Conservation (phyloP, 2,329 filamentous ascomycete species). For the Hymenoscyphus infarciens region DNA sequence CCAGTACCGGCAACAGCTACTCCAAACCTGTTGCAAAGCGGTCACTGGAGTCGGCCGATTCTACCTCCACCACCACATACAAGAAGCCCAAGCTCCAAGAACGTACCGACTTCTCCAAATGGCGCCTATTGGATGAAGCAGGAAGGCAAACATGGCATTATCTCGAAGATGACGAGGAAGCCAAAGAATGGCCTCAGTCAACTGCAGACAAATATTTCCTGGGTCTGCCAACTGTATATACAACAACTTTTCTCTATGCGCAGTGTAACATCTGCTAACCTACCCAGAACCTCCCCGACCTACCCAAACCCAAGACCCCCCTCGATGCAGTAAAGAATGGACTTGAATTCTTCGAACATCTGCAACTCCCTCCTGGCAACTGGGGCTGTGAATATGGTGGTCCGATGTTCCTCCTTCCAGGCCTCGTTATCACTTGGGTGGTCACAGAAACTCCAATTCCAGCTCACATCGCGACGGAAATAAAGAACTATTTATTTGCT, state of each 20-base stretch:
- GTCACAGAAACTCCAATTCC: constrained; percentile 85
- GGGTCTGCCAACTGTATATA: constrained; percentile 68
- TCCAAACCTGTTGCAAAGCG: constrained; percentile 22
- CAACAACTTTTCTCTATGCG: constrained; percentile 13
- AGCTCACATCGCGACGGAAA: constrained; percentile 75
- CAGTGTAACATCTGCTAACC: constrained; percentile 17
- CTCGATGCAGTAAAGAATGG: constrained; percentile 79
- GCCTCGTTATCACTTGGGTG: constrained; percentile 81
- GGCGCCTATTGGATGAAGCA: constrained; percentile 78
- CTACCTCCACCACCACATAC: constrained; percentile 15
- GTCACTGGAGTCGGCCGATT: constrained; percentile 18
- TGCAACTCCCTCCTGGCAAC: constrained; percentile 84
- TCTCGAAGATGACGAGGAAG: constrained; percentile 66
- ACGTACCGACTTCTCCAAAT: constrained; percentile 75
- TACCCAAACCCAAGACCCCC: constrained; percentile 67
- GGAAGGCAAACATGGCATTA: constrained; percentile 96
- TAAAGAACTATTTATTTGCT: constrained; percentile 87
- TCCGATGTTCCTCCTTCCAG: constrained; percentile 90
- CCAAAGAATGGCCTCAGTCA: constrained; percentile 77
- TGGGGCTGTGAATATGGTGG: constrained; percentile 98
- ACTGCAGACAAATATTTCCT: constrained; percentile 87
- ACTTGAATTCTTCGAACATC: constrained; percentile 80
- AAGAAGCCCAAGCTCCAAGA: constrained; percentile 48
- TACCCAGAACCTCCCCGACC: constrained; percentile 65
- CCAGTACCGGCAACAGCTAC: constrained; percentile 2